These are phyloP conservation scores for Trichoderma sp. DNA, from an alignment of 2,329 filamentous ascomycete genomes.

Conservation along the genomic window DNA sequence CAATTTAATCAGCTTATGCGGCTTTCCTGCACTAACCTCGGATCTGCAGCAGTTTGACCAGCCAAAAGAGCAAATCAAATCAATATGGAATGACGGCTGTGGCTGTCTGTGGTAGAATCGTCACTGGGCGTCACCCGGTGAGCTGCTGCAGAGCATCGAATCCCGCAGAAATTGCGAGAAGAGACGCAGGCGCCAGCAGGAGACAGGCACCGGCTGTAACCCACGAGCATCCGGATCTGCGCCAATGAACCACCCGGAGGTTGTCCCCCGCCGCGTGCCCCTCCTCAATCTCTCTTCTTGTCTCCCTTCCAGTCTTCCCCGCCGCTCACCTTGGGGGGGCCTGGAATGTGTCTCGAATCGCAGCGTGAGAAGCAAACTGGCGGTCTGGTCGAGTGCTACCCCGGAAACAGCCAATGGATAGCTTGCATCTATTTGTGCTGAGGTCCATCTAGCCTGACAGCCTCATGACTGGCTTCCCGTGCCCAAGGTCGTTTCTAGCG, in stretches of 20 bases:
- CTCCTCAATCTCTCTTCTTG: not conserved
- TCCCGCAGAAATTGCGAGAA: conserved; percentile 7
- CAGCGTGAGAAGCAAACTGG: conserved; percentile 15
- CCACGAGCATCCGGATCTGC: conserved; percentile 13
- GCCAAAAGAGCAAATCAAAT: not conserved
- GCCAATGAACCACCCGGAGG: conserved; percentile 4
- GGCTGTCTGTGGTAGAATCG: not conserved
- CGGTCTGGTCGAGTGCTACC: conserved; percentile 22
- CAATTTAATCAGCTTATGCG: conserved; percentile 12
- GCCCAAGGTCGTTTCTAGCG: not conserved
- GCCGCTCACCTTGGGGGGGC: conserved; percentile 13
- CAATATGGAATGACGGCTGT: not conserved
- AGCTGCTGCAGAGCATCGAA: conserved; percentile 13
- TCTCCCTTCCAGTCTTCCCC: conserved; percentile 12
- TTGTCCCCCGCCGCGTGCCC: conserved; percentile 11
- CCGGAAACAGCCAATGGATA: not conserved
- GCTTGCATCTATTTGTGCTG: not conserved
- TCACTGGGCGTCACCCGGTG: not conserved
- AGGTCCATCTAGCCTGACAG: not conserved
- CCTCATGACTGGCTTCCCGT: conserved; percentile 20
- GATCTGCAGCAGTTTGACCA: conserved; percentile 12
- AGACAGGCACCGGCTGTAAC: not conserved
- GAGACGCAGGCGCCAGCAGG: not conserved
- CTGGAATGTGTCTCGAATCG: conserved; percentile 25
- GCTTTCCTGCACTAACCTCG: not conserved